These are phyloP conservation scores for Scheffersomyces insectosa DNA, from an alignment of 1,139 yeast species.

Conservation along the genomic window DNA sequence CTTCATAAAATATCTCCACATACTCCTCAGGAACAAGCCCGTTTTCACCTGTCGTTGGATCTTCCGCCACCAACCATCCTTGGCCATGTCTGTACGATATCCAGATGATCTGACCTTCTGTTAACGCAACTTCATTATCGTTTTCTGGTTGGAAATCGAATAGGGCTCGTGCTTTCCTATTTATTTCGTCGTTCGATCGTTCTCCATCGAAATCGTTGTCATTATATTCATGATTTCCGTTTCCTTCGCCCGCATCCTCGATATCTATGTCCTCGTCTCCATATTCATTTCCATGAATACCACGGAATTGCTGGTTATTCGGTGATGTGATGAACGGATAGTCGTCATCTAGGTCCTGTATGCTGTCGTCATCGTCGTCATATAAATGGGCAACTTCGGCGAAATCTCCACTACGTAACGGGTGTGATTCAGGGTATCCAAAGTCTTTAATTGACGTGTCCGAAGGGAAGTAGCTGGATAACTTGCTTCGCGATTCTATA, in stretches of 20 bases:
- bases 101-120: slow-evolving; percentile 83
- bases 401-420: slow-evolving; percentile 60
- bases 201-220: slow-evolving; percentile 8
- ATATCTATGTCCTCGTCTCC: slow-evolving; percentile 6
- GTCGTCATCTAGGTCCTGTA: slow-evolving; percentile 6
- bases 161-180: slow-evolving; percentile 72
- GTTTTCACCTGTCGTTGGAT: slow-evolving; percentile 73
- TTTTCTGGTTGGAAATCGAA: slow-evolving; percentile 92
- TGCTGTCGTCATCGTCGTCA: slow-evolving; percentile 20
- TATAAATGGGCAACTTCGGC: slow-evolving; percentile 13
- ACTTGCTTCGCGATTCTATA: too few species aligned
- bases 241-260: slow-evolving; percentile 4
- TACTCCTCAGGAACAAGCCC: slow-evolving; percentile 97
- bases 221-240: slow-evolving; percentile 2
- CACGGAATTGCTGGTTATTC: slow-evolving; percentile 6
- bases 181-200: slow-evolving; percentile 36
- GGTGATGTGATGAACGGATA: slow-evolving; percentile 5
- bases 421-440: slow-evolving; percentile 70
- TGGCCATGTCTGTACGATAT: slow-evolving; percentile 93
- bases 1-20: slow-evolving; percentile 55
- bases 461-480: slow-evolving; percentile 16
- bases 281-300: slow-evolving; percentile 5
- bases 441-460: slow-evolving; percentile 65
- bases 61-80: slow-evolving; percentile 97
- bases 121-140: slow-evolving; percentile 80